Base-by-base conservation (phyloP, 1,284 basidiomycete species). In the Leucoagaricus sp. region DNA sequence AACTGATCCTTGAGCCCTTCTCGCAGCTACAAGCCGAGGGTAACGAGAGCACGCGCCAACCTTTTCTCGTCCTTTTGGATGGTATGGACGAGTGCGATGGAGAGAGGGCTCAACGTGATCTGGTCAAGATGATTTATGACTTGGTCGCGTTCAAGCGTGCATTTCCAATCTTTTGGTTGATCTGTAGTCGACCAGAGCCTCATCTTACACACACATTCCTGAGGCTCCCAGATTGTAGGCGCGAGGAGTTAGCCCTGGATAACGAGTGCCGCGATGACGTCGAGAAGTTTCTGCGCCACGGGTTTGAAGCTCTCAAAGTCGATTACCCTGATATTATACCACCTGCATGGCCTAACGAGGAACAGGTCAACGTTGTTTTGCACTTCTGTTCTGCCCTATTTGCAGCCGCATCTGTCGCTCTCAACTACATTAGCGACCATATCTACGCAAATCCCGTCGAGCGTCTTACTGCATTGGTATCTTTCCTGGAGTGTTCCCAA, bases 31-130 rank as follows among this genome's bases (percentile, higher is more conserved):
- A 51, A 21, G 12, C 26, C n/a, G 4, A 48, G 26, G 19, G 28
- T 21, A n/a, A 31, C 21, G 5, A 48, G 31, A 15, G 28, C 28
- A 15, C n/a, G 7, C 17, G 8, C 17, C 31, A 41, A 25, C 49
- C 49, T 1, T 28, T 51, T 2, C 42, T 58, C 6, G 34, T 65
- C n/a, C 49, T 65, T 12, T 51, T 63, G 19, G 60, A 63, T 50
- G 63, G 60, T 2, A 52, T 63, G 4, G 62, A 65, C 45, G 60
- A 60, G 36, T 61, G 60, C 23, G 34, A 47, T 15, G 61, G 49
- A 6, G 34, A 50, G 40, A 41, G 45, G 6, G 28, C 45, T 31
- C 60, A 58, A 29, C 23, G 53, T 12, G 44, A 53, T 25, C 25
- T 49, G 17, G 31, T 54, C 40, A n/a, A 25, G 8, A 21, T 50